These are phyloP conservation scores for Oryza meyeriana DNA, from an alignment of 176 grass and related monocot genomes.

Conservation along the genomic window DNA sequence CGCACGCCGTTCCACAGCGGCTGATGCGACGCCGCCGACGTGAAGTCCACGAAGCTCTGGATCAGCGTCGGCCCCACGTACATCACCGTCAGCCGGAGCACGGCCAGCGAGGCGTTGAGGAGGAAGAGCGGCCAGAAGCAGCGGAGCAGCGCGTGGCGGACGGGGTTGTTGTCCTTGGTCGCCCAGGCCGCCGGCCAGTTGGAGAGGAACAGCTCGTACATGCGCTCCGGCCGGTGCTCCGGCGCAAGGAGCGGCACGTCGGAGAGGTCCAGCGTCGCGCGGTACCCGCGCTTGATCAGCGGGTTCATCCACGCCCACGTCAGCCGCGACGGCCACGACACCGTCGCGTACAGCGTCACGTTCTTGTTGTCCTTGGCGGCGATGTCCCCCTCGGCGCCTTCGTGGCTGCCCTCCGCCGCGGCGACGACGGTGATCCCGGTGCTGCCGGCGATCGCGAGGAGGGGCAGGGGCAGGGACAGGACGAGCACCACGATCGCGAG, in stretches of 20 bases:
- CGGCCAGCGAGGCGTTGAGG: conserved; percentile 51
- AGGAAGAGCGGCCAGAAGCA: conserved; percentile 83
- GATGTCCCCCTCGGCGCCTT: not conserved
- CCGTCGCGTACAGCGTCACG: conserved; percentile 59
- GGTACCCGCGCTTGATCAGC: conserved; percentile 59
- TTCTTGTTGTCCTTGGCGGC: not conserved
- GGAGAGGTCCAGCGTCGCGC: conserved; percentile 41
- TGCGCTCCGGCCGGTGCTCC: conserved; percentile 58
- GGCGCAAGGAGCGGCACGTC: conserved; percentile 70
- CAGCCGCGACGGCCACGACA: conserved; percentile 48
- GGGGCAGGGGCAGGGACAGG: conserved; percentile 48
- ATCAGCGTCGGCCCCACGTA: conserved; percentile 85
- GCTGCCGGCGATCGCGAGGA: conserved; percentile 39
- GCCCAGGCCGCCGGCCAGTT: conserved; percentile 59
- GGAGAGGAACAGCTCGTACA: conserved; percentile 56
- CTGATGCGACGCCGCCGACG: not conserved
- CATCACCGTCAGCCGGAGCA: conserved; percentile 71
- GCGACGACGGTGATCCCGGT: conserved; percentile 27
- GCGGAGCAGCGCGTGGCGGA: conserved; percentile 54
- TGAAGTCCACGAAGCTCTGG: conserved; percentile 78
- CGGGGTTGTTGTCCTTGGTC: conserved; percentile 48
- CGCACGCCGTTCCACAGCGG: conserved; percentile 34
- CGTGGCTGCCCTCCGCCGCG: not conserved
- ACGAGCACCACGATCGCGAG: conserved; percentile 47
- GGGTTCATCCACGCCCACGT: conserved; percentile 96